These are phyloP conservation scores for Lactarius akahatsu DNA, from an alignment of 768 basidiomycete species.

Conservation along the genomic window DNA sequence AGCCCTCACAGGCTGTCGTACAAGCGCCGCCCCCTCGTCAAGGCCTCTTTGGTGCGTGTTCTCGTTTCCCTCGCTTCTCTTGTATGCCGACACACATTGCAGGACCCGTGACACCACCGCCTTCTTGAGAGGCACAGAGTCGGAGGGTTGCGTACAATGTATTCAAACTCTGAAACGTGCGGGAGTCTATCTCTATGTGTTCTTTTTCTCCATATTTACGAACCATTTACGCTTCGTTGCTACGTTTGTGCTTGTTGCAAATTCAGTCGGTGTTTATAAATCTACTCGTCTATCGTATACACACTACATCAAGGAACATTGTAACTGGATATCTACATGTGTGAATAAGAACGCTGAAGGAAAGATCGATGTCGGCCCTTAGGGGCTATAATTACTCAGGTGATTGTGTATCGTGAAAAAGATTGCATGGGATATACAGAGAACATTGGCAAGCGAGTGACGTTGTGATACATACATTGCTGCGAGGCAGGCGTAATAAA, in stretches of 20 bases:
- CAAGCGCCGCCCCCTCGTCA: constrained; percentile 50
- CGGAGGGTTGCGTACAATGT: neutral
- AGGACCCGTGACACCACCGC: constrained; percentile 37
- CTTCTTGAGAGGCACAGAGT: constrained; percentile 28
- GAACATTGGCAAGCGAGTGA: neutral
- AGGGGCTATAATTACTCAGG: neutral
- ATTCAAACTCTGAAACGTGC: neutral
- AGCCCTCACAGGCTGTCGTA: constrained; percentile 38
- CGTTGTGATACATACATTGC: constrained; percentile 15
- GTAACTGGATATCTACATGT: constrained; percentile 1
- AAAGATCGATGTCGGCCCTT: neutral
- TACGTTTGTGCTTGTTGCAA: constrained; percentile 9
- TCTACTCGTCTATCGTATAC: neutral
- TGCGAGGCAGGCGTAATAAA: neutral
- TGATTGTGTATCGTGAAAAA: constrained; percentile 1
- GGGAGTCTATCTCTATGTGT: neutral
- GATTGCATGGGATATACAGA: constrained; percentile 5
- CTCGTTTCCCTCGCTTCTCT: neutral
- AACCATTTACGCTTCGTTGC: constrained; percentile 1
- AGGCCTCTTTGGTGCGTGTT: constrained; percentile 64
- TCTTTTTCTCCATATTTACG: neutral
- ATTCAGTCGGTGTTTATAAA: neutral
- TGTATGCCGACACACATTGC: neutral
- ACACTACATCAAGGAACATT: constrained; percentile 1
- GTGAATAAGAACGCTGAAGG: neutral